Conservation (phyloP, 2,329 filamentous ascomycete species). For the Tricladium varicosporioides region DNA sequence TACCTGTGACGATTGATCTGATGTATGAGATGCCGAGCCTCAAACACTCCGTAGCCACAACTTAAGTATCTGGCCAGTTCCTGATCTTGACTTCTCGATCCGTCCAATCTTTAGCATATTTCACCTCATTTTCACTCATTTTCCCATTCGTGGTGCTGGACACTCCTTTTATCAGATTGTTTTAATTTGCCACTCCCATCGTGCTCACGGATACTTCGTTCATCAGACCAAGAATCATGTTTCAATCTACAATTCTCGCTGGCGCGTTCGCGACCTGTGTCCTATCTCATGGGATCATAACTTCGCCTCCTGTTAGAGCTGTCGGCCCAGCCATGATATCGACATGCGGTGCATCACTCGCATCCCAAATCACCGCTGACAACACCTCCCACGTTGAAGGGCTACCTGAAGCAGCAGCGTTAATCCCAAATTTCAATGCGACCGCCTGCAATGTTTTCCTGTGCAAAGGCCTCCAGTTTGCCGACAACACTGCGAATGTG, state of each 20-base stretch:
- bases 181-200: slow-evolving; percentile 4
- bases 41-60: too few relatives aligned
- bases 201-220: neutral
- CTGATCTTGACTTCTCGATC: too few relatives aligned
- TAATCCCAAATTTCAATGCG: slow-evolving; percentile 26
- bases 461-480: slow-evolving; percentile 46
- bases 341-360: slow-evolving; percentile 43
- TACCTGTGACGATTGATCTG: too few relatives aligned
- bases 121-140: neutral
- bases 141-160: slow-evolving; percentile 18
- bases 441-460: slow-evolving; percentile 41
- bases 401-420: slow-evolving; percentile 36
- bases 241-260: neutral
- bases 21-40: too few relatives aligned
- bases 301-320: slow-evolving; percentile 38
- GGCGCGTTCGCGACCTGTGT: slow-evolving; percentile 28
- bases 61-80: too few relatives aligned
- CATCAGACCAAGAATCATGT: neutral
- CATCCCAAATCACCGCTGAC: slow-evolving; percentile 29
- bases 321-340: slow-evolving; percentile 42
- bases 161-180: slow-evolving; percentile 16
- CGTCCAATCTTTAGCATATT: neutral
- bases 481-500: slow-evolving; percentile 42
- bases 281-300: slow-evolving; percentile 45
- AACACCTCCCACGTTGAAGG: slow-evolving; percentile 32